Conservation (phyloP, 805 yeast genomes). For the Cyberlindnera maritima region DNA sequence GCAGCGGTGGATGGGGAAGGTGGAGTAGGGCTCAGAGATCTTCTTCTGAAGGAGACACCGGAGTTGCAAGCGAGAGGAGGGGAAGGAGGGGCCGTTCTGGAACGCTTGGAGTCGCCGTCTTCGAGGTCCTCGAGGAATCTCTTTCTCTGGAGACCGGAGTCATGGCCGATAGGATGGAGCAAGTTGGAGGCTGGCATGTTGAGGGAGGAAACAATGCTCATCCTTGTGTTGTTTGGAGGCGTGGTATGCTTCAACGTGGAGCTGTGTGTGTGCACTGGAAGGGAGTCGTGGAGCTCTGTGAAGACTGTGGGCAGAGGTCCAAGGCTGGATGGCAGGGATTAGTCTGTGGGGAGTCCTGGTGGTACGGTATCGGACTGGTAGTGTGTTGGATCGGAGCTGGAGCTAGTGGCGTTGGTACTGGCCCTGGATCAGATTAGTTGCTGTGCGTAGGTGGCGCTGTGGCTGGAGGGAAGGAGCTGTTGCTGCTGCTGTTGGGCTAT, state of each 20-base stretch:
- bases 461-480: not conserved
- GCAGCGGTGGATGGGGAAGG: not conserved
- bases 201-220: slow-evolving; percentile 15
- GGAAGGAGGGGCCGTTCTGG: slow-evolving; percentile 48
- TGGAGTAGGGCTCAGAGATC: slow-evolving; percentile 22
- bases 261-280: not conserved
- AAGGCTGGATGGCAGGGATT: too few species aligned
- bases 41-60: slow-evolving; percentile 14
- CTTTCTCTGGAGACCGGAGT: slow-evolving; percentile 20
- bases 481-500: not conserved
- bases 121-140: slow-evolving; percentile 26
- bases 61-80: slow-evolving; percentile 28
- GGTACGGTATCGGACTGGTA: too few species aligned
- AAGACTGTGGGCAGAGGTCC: not conserved
- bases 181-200: slow-evolving; percentile 13
- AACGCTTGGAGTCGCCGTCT: slow-evolving; percentile 30
- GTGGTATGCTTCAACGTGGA: slow-evolving; percentile 1
- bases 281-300: not conserved
- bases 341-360: too few species aligned
- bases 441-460: not conserved
- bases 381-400: too few species aligned
- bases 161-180: slow-evolving; percentile 11
- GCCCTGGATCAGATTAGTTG: not conserved
- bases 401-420: too few species aligned
- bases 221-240: slow-evolving; percentile 1